Percentiles rank a stretch among this genome's conserved stretches.
These are phyloP conservation scores for Penicillium goetzii DNA, from an alignment of 495 filamentous ascomycete genomes.

Conservation along the genomic window DNA sequence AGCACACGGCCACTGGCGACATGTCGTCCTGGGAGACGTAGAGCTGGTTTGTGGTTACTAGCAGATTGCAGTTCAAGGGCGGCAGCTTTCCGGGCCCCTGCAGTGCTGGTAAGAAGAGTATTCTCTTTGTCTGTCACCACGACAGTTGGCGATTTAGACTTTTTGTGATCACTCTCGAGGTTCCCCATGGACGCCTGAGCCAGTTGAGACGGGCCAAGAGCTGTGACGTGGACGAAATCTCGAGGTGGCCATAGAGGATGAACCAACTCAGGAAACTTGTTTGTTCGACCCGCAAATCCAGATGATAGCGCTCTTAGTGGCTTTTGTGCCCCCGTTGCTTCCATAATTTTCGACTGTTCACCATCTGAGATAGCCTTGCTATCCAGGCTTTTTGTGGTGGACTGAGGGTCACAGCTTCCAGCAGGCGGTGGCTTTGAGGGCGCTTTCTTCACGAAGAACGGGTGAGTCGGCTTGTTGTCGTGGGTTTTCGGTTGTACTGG, in stretches of 20 bases:
- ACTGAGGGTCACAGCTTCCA: not conserved
- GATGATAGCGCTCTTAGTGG: slow-evolving; percentile 13
- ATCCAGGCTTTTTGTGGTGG: not conserved
- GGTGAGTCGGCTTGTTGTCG: slow-evolving; percentile 69
- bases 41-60: slow-evolving; percentile 2
- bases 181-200: not conserved
- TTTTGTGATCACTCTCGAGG: slow-evolving; percentile 31
- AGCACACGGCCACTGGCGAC: slow-evolving; percentile 41
- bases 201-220: not conserved
- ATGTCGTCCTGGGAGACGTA: slow-evolving; percentile 43
- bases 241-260: slow-evolving; percentile 72
- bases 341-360: slow-evolving; percentile 14
- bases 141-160: slow-evolving; percentile 42
- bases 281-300: slow-evolving; percentile 35
- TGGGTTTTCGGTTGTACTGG: slow-evolving; percentile 13
- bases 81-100: slow-evolving; percentile 20
- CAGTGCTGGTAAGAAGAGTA: slow-evolving; percentile 30
- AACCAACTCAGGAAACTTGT: slow-evolving; percentile 62
- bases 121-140: slow-evolving; percentile 41
- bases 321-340: slow-evolving; percentile 8
- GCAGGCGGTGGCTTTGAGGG: slow-evolving; percentile 21
- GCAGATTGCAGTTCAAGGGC: not conserved
- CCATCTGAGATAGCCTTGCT: slow-evolving; percentile 29
- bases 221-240: slow-evolving; percentile 61
- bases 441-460: slow-evolving; percentile 70